These are phyloP conservation scores for Talaromyces atroroseus DNA, from an alignment of 2,329 filamentous ascomycete genomes.

Conservation along the genomic window DNA sequence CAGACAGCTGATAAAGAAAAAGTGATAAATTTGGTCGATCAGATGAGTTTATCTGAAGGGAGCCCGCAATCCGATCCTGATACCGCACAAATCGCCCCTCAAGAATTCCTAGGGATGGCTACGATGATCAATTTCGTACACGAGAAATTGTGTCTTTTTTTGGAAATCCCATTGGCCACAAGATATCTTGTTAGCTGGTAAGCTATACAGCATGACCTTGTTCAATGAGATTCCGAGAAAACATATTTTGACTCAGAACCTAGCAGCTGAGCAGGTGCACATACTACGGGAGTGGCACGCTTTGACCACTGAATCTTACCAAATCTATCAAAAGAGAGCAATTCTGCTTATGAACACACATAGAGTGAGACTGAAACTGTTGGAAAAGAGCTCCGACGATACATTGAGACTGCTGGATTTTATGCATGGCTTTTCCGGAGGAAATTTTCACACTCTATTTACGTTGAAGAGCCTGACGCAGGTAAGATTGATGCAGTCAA, in stretches of 20 bases:
- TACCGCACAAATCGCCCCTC: not conserved
- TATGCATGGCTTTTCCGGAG: not conserved
- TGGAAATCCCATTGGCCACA: not conserved
- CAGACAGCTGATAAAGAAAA: not conserved
- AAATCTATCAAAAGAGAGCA: conserved; percentile 4
- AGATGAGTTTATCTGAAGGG: not conserved
- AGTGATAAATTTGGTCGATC: not conserved
- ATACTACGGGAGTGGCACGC: not conserved
- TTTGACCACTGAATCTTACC: not conserved
- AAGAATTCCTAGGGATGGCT: not conserved
- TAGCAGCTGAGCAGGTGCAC: not conserved
- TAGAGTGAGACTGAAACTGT: not conserved
- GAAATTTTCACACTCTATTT: not conserved
- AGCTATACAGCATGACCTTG: not conserved
- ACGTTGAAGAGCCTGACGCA: not conserved
- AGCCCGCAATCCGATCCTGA: not conserved
- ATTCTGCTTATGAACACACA: not conserved
- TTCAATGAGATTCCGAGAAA: not conserved
- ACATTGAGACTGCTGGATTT: conserved; percentile 8
- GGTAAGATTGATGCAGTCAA: not conserved
- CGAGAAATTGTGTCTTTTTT: not conserved
- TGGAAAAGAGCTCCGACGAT: not conserved
- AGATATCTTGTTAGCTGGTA: not conserved
- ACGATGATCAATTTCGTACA: conserved; percentile 4
- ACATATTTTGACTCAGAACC: not conserved